Evolutionary conservation across 306 rosid genomes (phyloP).

Genomic region (Morella rubra): DNA sequence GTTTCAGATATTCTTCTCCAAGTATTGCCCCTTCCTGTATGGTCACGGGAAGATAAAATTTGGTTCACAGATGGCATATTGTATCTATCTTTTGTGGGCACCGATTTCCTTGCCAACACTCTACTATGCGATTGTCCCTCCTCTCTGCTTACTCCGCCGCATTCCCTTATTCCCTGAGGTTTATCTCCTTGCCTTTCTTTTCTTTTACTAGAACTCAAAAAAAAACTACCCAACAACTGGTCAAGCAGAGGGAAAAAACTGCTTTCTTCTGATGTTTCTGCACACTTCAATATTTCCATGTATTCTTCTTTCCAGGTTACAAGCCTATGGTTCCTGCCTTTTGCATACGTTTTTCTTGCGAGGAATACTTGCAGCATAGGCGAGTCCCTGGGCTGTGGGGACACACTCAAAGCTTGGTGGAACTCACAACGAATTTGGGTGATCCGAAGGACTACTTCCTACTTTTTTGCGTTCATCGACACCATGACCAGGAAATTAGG

Average conservation of each 20-base stretch:
- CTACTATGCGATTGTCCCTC: constrained; percentile 47
- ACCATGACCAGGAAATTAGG: constrained; percentile 41
- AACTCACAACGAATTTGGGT: constrained; percentile 53
- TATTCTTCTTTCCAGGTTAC: constrained; percentile 33
- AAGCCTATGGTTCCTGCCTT: constrained; percentile 66
- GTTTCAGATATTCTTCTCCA: constrained; percentile 60
- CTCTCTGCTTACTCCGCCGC: constrained; percentile 55
- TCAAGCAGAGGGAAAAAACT: no score
- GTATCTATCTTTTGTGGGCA: constrained; percentile 63
- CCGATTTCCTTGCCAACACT: constrained; percentile 57
- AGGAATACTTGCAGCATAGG: constrained; percentile 35
- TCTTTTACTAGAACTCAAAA: background rate
- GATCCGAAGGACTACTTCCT: constrained; percentile 49
- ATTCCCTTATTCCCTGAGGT: constrained; percentile 71
- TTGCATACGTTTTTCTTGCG: constrained; percentile 56
- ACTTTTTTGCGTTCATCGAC: constrained; percentile 53
- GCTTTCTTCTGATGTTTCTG: no score
- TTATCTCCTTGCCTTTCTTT: background rate
- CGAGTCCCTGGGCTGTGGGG: constrained; percentile 45
- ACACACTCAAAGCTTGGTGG: constrained; percentile 63
- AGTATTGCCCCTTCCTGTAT: constrained; percentile 73
- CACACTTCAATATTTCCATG: no score
- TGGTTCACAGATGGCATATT: constrained; percentile 64
- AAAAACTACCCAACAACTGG: no score
- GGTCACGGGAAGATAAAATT: constrained; percentile 58